Evolutionary conservation across 2,329 filamentous ascomycete genomes (phyloP).

Genomic region (Fusarium siculi): DNA sequence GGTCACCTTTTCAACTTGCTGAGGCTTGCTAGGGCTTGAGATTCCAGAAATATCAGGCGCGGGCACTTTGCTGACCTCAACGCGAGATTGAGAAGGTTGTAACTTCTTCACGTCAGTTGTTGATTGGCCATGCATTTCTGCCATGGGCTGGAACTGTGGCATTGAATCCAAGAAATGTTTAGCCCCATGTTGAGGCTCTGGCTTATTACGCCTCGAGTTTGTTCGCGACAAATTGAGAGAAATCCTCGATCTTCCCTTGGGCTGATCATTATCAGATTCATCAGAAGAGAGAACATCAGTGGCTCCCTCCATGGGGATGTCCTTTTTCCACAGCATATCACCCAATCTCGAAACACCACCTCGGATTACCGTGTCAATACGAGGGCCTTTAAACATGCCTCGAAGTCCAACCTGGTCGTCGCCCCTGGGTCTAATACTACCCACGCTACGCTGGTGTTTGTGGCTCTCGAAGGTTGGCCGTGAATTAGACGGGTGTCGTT

Average conservation of each 20-base stretch:
- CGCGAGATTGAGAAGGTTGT: slow-evolving; percentile 54
- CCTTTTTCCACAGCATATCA: slow-evolving; percentile 67
- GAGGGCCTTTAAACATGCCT: slow-evolving; percentile 80
- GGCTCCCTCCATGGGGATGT: slow-evolving; percentile 49
- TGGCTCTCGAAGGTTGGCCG: slow-evolving; percentile 57
- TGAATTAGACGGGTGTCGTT: slow-evolving; percentile 39
- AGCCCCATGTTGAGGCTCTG: slow-evolving; percentile 46
- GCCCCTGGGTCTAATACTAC: slow-evolving; percentile 58
- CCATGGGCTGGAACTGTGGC: slow-evolving; percentile 59
- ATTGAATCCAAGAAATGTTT: slow-evolving; percentile 64
- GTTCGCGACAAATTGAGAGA: slow-evolving; percentile 51
- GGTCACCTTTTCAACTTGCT: slow-evolving; percentile 31
- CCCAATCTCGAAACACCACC: slow-evolving; percentile 67
- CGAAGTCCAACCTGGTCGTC: slow-evolving; percentile 56
- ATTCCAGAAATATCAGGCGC: slow-evolving; percentile 59
- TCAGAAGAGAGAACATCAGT: slow-evolving; percentile 57
- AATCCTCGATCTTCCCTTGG: slow-evolving; percentile 52
- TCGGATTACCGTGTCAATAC: slow-evolving; percentile 77
- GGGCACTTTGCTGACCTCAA: slow-evolving; percentile 61
- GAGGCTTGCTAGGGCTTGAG: slow-evolving; percentile 52
- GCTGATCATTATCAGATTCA: slow-evolving; percentile 60
- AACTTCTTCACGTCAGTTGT: slow-evolving; percentile 22
- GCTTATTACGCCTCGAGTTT: slow-evolving; percentile 47
- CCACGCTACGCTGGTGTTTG: slow-evolving; percentile 60
- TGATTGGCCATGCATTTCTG: slow-evolving; percentile 40